Conservation (phyloP, 1,139 yeast species). For the Saccharomyces hybrid region DNA sequence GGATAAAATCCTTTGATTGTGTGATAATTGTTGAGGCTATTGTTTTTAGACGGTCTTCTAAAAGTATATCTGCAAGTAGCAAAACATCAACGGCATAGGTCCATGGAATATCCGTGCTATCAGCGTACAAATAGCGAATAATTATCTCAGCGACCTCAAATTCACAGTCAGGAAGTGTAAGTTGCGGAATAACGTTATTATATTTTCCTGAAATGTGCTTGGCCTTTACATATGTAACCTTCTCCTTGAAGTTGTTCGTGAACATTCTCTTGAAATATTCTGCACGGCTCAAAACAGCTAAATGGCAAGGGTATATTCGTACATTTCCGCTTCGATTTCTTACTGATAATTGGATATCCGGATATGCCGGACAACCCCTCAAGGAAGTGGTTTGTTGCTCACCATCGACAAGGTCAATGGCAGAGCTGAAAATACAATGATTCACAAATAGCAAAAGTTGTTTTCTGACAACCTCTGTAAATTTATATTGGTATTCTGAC, state of each 20-base stretch:
- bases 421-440: conserved; percentile 35
- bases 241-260: conserved; percentile 40
- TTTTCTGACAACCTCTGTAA: conserved; percentile 42
- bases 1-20: conserved; percentile 29
- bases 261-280: conserved; percentile 64
- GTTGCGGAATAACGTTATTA: conserved; percentile 26
- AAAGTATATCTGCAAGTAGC: conserved; percentile 52
- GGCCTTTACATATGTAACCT: conserved; percentile 21
- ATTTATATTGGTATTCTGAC: conserved; percentile 39
- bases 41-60: conserved; percentile 56
- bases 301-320: conserved; percentile 53
- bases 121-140: conserved; percentile 53
- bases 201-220: conserved; percentile 9
- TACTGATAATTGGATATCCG: conserved; percentile 46
- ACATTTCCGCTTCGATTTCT: conserved; percentile 24
- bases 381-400: neutral
- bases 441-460: conserved; percentile 40
- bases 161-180: conserved; percentile 37
- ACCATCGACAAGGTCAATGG: neutral
- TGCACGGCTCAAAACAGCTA: conserved; percentile 51
- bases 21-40: conserved; percentile 58
- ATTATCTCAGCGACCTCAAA: conserved; percentile 46
- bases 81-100: conserved; percentile 48
- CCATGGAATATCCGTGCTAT: conserved; percentile 47
- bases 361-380: conserved; percentile 30